Conservation (phyloP, 345 rosid genomes). For the Atalantia buxifolia region DNA sequence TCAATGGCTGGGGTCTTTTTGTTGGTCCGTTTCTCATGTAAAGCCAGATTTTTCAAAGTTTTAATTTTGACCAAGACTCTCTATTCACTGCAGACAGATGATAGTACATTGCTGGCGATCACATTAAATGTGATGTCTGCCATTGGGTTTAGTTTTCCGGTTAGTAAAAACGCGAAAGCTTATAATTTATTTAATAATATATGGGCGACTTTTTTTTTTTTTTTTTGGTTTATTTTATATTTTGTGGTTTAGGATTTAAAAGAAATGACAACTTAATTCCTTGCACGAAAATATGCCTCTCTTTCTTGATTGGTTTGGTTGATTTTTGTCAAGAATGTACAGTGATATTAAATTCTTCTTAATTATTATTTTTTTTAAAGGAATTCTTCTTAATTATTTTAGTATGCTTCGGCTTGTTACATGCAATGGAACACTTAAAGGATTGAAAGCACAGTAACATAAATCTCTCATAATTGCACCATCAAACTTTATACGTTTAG, state of each 20-base stretch:
- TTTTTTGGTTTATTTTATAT: not conserved
- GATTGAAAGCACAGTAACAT: no score
- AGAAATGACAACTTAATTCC: conserved; percentile 20
- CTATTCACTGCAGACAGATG: conserved; percentile 4
- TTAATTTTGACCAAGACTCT: conserved; percentile 20
- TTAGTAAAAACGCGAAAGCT: conserved; percentile 6
- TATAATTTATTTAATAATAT: not conserved
- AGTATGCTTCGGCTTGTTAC: conserved; percentile 1
- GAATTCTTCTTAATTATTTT: not conserved
- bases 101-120: conserved; percentile 31
- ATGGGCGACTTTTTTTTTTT: no score
- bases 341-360: not conserved
- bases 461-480: no score
- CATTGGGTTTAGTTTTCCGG: conserved; percentile 20
- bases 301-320: conserved; percentile 28
- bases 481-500: no score
- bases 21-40: conserved; percentile 18
- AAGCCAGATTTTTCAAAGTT: conserved; percentile 22
- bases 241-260: not conserved
- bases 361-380: no score
- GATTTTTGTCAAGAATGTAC: conserved; percentile 24
- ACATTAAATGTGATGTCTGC: conserved; percentile 32
- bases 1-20: conserved; percentile 9
- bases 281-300: conserved; percentile 27
- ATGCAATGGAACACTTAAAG: no score